Base-by-base conservation (phyloP, 805 yeast species). In the Starmera dryadoides region DNA sequence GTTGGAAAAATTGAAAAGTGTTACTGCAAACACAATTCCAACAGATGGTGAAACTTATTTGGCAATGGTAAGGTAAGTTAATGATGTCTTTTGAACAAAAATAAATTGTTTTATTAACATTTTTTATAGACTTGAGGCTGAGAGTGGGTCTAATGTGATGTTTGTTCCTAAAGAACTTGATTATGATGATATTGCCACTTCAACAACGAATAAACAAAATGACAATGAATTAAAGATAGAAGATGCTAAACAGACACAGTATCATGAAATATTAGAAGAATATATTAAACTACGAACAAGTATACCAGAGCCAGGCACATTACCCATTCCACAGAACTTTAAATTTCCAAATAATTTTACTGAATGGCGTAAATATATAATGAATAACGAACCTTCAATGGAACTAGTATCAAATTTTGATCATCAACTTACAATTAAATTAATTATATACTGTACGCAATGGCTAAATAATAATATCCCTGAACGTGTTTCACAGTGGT, bases 1-100 rank as follows among this genome's bases (percentile, higher is more conserved):
- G n/a, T 11, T 17, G 16, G 31, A 34, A 4, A 34, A 16, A 19
- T 15, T 34, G 7, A 14, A 17, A 11, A 18, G 16, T 21, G 22
- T 31, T 5, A 23, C 11, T 6, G 6, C 11, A 2, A 25, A 30
- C 12, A 36, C 33, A n/a, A 25, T 30, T 2, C 34, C 39, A 3
- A 30, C 30, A 6, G 39, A 36, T n/a, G 39, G 26, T 2, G 22
- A 30, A 6, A 30, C 35, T 11, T 36, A 36, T 25, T 22, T 36
- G 15, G 34, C 39, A 14, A 36, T 36, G 39, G 39, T 36, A 17
- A 30, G 32, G 32, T 30, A 17, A 10, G 31, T 29, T n/a, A n/a
- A n/a, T 16, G 15, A 29, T 29, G 17, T 16, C 11, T 16, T 16
- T 16, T 6, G 16, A 9, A 29, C 7, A 14, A 7, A 29, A 29